Base-by-base conservation (phyloP, 768 basidiomycete genomes). In the Hygrophorus pudorinus region DNA sequence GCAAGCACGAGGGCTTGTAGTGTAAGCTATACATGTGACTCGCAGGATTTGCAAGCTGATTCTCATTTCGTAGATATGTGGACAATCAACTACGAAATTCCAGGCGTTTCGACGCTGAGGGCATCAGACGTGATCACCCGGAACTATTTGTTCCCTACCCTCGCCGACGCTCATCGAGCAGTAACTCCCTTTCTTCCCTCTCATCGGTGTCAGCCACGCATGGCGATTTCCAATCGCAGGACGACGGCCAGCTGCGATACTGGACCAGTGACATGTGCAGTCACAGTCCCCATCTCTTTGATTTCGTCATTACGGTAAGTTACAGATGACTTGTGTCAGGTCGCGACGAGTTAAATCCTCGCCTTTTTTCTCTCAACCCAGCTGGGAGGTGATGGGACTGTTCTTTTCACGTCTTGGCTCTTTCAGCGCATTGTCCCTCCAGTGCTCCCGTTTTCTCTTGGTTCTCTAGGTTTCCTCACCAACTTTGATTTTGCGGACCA, bases 381-480 rank as follows among this genome's bases (percentile, higher is more conserved):
- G 93, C 81, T 98, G 49, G 96, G 96, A 38, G 96, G 96, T 8
- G 96, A 99, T 59, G 96, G 96, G 11, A 99, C 96, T 0, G 93
- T 98, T 2, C 76, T 99, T 12, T 99, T 97, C 67, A 96, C 96
- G 4, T 98, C 96, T 2, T 98, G 96, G 96, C 71, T 99, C 27
- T 99, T 99, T 70, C 96, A 99, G 61, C 81, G 82, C 42, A 90
- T 99, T 56, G 96, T 98, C 12, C 96, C 96, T n/a, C 96, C 96
- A 10, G 91, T 98, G 30, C 81, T 99, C 11, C 82, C 96, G 1
- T 99, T 99, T 60, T 93, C 96, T 1, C 75, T 99, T 20, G 96
- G 96, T 35, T 97, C 94, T 4, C 77, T 99, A 18, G 94, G 96
- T 38, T 99, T 99, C 66, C 83, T 93, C 43, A 98, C 91, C 34